Conservation (phyloP, 345 rosid species). For the Hypericum perforatum region DNA sequence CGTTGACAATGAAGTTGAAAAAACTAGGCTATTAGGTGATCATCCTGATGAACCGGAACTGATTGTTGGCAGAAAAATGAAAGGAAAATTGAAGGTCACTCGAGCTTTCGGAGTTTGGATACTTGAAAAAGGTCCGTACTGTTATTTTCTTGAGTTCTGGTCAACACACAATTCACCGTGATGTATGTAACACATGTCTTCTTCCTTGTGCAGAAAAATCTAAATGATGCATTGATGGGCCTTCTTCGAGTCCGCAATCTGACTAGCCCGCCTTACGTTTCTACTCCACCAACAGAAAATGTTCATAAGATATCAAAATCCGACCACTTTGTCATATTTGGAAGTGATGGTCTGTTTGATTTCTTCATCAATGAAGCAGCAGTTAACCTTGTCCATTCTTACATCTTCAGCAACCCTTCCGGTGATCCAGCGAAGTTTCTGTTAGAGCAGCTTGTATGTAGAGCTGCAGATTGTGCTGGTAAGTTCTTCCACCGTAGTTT, state of each 20-base stretch:
- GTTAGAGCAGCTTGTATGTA: conserved; percentile 62
- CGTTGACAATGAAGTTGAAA: conserved; percentile 74
- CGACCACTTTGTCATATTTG: conserved; percentile 83
- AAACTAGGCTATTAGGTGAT: conserved; percentile 44
- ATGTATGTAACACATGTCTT: neutral
- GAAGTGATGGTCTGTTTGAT: conserved; percentile 89
- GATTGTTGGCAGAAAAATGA: conserved; percentile 64
- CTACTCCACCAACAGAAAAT: conserved; percentile 67
- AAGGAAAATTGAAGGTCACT: conserved; percentile 90
- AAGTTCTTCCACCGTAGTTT: conserved; percentile 12
- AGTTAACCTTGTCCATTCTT: conserved; percentile 53
- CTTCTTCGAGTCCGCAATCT: conserved; percentile 83
- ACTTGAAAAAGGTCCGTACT: conserved; percentile 65
- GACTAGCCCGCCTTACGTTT: conserved; percentile 80
- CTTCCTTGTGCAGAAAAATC: conserved; percentile 41
- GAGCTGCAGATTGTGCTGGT: conserved; percentile 90
- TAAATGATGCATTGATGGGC: conserved; percentile 93
- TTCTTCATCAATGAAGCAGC: conserved; percentile 84
- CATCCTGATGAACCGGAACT: conserved; percentile 79
- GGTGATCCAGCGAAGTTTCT: conserved; percentile 95
- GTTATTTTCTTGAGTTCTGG: neutral
- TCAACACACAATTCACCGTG: conserved; percentile 2
- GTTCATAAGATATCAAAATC: conserved; percentile 60
- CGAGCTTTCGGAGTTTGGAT: conserved; percentile 95
- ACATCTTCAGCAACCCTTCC: conserved; percentile 42